Percentiles rank a stretch among this genome's conserved stretches.
Conservation (phyloP, 2,329 filamentous ascomycete species). For the Emmonsiellopsis sp. region DNA sequence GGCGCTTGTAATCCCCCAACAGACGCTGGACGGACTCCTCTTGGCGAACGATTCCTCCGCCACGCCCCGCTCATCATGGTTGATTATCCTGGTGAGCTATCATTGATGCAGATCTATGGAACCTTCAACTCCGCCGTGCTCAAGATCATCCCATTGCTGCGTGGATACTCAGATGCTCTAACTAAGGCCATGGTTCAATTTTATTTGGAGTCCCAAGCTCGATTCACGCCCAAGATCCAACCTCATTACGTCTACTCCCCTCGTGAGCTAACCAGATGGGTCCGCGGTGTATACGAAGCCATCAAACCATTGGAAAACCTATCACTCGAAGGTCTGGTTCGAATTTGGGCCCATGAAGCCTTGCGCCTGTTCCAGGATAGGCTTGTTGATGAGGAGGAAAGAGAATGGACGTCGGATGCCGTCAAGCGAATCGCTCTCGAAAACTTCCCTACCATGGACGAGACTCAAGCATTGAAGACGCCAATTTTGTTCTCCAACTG, state of each 20-base stretch:
- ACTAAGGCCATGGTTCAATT: slow-evolving; percentile 97
- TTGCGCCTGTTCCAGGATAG: slow-evolving; percentile 94
- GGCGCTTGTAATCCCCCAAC: slow-evolving; percentile 97
- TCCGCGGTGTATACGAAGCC: slow-evolving; percentile 92
- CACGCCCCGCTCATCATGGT: slow-evolving; percentile 99
- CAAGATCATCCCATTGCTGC: slow-evolving; percentile 91
- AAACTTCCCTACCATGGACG: slow-evolving; percentile 91
- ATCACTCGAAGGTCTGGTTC: slow-evolving; percentile 79
- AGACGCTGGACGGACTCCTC: slow-evolving; percentile 88
- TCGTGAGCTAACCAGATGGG: slow-evolving; percentile 95
- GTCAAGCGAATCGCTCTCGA: slow-evolving; percentile 80
- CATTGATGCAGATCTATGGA: slow-evolving; percentile 93
- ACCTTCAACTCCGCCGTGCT: slow-evolving; percentile 95
- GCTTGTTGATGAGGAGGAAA: slow-evolving; percentile 86
- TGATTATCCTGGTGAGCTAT: slow-evolving; percentile 92
- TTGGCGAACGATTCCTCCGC: slow-evolving; percentile 86
- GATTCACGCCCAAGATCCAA: slow-evolving; percentile 93
- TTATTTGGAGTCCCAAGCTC: slow-evolving; percentile 86
- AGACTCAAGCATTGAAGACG: slow-evolving; percentile 75
- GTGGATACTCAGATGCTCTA: slow-evolving; percentile 86
- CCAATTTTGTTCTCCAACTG: slow-evolving; percentile 99
- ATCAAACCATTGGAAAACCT: slow-evolving; percentile 85
- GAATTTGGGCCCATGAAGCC: slow-evolving; percentile 98
- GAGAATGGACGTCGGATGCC: slow-evolving; percentile 86
- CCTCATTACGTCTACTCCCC: slow-evolving; percentile 99